Evolutionary conservation across 2,329 filamentous ascomycete genomes (phyloP).

Genomic region (Dryadomyces quercus-mongolicae): DNA sequence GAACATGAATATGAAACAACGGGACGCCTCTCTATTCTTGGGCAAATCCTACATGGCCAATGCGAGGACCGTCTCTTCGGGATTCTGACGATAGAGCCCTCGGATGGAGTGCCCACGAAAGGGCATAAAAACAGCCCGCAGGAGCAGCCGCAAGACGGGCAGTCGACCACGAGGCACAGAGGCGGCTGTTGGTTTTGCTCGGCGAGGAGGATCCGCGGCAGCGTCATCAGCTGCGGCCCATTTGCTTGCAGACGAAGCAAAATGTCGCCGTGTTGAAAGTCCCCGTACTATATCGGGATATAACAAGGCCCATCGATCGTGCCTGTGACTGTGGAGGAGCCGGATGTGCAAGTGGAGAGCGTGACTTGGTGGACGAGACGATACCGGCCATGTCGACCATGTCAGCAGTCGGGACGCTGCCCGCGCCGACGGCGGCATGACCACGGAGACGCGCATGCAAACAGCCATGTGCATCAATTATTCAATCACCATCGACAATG

Average conservation of each 20-base stretch:
- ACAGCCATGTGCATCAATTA: neutral
- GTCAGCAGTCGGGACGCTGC: neutral
- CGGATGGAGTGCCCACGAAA: conserved; percentile 26
- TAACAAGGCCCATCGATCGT: neutral
- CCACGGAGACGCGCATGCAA: neutral
- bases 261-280: neutral
- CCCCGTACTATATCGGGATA: too few relatives aligned
- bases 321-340: neutral
- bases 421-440: neutral
- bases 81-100: conserved; percentile 27
- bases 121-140: conserved; percentile 21
- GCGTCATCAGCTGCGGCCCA: neutral
- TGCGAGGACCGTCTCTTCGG: conserved; percentile 29
- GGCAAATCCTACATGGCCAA: conserved; percentile 31
- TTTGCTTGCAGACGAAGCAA: neutral
- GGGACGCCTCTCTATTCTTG: too few relatives aligned
- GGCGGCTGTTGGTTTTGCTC: neutral
- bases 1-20: neutral
- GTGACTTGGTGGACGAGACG: neutral
- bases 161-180: conserved; percentile 3
- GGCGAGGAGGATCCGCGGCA: neutral
- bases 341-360: neutral
- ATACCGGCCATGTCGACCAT: neutral
- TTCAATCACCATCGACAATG: neutral
- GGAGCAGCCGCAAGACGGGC: conserved; percentile 17